Percentiles rank a stretch among this genome's conserved stretches.
Evolutionary conservation across 2,329 filamentous ascomycete genomes (phyloP).

Genomic region (Arthrobotrys musiformis): DNA sequence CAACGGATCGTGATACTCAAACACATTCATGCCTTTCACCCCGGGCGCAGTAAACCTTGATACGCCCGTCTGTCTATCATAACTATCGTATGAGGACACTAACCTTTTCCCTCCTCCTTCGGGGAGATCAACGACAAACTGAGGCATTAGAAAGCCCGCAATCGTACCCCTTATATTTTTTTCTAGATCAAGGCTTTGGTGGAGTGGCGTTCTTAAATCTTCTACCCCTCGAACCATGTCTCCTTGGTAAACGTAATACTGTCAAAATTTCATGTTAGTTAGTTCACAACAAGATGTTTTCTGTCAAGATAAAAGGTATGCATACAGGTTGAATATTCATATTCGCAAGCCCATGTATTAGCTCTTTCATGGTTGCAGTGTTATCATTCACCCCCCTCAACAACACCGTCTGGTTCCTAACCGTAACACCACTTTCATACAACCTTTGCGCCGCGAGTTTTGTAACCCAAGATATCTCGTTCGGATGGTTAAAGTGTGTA

Average conservation of each 20-base stretch:
- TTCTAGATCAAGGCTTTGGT: constrained; percentile 71
- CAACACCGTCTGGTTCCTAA: constrained; percentile 72
- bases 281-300: background rate
- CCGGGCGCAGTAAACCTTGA: constrained; percentile 70
- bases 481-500: constrained; percentile 74
- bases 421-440: constrained; percentile 67
- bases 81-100: constrained; percentile 68
- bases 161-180: constrained; percentile 70
- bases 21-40: constrained; percentile 66
- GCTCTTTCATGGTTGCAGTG: constrained; percentile 66
- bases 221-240: constrained; percentile 73
- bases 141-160: constrained; percentile 72
- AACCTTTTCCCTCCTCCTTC: constrained; percentile 73
- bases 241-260: constrained; percentile 75
- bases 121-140: constrained; percentile 73
- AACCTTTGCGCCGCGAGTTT: constrained; percentile 67
- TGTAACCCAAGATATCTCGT: constrained; percentile 72
- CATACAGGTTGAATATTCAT: constrained; percentile 70
- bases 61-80: constrained; percentile 68
- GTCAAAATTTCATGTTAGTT: constrained; percentile 8
- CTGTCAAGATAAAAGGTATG: constrained; percentile 3
- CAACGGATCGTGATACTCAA: constrained; percentile 71
- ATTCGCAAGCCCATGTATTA: constrained; percentile 69
- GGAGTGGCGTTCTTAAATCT: constrained; percentile 72
- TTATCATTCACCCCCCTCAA: constrained; percentile 71